Percentiles rank a stretch among this genome's conserved stretches.
phyloP scores from a whole-genome alignment of 805 yeast genomes.

The Ogataea degrootiae region DNA sequence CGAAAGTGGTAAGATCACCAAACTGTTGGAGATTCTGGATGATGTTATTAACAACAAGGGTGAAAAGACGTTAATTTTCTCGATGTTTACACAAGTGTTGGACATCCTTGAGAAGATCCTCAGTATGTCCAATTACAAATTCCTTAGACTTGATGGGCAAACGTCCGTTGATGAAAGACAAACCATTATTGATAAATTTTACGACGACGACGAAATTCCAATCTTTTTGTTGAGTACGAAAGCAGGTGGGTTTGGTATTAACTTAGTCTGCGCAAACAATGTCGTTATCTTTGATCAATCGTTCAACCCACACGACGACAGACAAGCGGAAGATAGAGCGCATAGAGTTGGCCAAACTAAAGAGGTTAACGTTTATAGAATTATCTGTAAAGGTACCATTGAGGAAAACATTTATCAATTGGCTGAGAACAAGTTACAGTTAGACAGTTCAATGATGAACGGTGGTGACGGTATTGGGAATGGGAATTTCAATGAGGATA shows the following conservation, averaged over 20 bases:
- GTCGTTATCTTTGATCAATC: slow-evolving; percentile 91
- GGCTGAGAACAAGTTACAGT: slow-evolving; percentile 86
- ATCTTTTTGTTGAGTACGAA: slow-evolving; percentile 87
- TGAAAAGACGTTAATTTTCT: slow-evolving; percentile 74
- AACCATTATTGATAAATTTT: slow-evolving; percentile 81
- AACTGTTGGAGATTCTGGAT: slow-evolving; percentile 53
- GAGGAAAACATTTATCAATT: slow-evolving; percentile 85
- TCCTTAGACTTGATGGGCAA: slow-evolving; percentile 85
- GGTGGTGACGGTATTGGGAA: slow-evolving; percentile 33
- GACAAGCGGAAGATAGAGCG: slow-evolving; percentile 98
- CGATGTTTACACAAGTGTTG: slow-evolving; percentile 87
- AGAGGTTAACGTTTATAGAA: slow-evolving; percentile 65
- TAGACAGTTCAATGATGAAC: slow-evolving; percentile 60
- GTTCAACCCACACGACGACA: slow-evolving; percentile 97
- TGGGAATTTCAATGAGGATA: slow-evolving; percentile 42
- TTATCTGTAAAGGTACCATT: slow-evolving; percentile 69
- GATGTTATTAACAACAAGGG: slow-evolving; percentile 50
- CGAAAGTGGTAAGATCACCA: slow-evolving; percentile 70
- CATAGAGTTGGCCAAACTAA: slow-evolving; percentile 94
- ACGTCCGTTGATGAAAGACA: slow-evolving; percentile 93
- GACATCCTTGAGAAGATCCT: slow-evolving; percentile 81
- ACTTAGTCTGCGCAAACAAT: slow-evolving; percentile 88
- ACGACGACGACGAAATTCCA: slow-evolving; percentile 76
- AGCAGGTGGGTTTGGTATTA: slow-evolving; percentile 99
- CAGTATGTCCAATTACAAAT: slow-evolving; percentile 58